Conservation (phyloP, 179 eudicot genomes). For the Vitellaria paradoxa region DNA sequence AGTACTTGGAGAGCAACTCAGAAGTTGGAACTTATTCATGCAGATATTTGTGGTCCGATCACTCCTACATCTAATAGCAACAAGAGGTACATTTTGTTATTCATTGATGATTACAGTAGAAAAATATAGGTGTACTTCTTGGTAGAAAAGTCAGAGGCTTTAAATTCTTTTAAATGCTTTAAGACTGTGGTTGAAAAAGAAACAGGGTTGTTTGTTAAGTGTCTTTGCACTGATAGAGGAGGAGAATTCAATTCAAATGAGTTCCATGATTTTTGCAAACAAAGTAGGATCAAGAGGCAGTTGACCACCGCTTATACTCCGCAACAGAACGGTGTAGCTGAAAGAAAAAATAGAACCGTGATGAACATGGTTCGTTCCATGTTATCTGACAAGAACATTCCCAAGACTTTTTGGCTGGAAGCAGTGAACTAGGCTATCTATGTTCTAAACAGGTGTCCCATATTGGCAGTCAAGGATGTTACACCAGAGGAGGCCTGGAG, state of each 20-base stretch:
- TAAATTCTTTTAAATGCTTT: neutral
- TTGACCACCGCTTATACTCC: neutral
- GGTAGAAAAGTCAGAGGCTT: neutral
- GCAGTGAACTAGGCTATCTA: neutral
- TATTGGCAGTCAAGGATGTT: neutral
- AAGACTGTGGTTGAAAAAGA: slow-evolving; percentile 8
- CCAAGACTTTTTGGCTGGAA: neutral
- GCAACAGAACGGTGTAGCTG: neutral
- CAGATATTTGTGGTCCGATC: neutral
- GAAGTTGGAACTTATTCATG: neutral
- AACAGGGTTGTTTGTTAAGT: neutral
- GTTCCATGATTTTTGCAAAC: neutral
- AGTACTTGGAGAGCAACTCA: slow-evolving; percentile 11
- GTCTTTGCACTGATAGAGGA: slow-evolving; percentile 11
- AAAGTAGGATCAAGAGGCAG: neutral
- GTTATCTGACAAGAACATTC: neutral
- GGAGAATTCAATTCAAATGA: slow-evolving; percentile 10
- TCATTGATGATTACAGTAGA: slow-evolving; percentile 17
- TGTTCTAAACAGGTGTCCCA: neutral
- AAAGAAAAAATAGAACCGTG: neutral
- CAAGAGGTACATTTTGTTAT: slow-evolving; percentile 2
- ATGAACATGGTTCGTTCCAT: neutral
- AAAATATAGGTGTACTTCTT: neutral
- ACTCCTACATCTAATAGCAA: neutral
- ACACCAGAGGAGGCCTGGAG: neutral